Base-by-base conservation (phyloP, 208 protist species). In the Naegleria gruberi region DNA sequence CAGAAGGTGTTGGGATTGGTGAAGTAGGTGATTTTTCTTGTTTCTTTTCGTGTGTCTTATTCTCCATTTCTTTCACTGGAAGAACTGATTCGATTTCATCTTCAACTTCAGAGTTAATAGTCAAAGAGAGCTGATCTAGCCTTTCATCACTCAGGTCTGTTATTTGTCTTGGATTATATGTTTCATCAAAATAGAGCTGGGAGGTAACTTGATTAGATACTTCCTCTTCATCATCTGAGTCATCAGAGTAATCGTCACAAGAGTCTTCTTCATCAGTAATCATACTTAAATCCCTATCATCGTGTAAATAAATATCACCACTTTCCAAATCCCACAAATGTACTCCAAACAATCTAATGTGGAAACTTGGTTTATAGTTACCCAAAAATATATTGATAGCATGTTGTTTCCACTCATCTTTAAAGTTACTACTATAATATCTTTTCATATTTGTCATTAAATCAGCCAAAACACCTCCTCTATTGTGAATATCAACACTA, bases 381-480 rank as follows among this genome's bases (percentile, higher is more conserved):
- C 96, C 96, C 19, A 98, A 93, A 65, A 97, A 95, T 26, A 98
- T 87, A 91, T 97, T 96, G 34, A 97, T 91, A 3, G 91, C 91
- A 45, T 91, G 83, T 91, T 97, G 96, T 89, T 96, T 97, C 30
- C 94, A 93, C 5, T 91, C 88, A 89, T 98, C 96, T 55, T 92
- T 90, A 84, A 97, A 91, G 42, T 95, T 91, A 91, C 97, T 98
- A 90, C 94, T 92, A 91, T 97, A 98, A 23, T 97, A 94, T 23
- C 96, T 93, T 91, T 95, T 95, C 77, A 98, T 91, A 7, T 92
- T 93, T 94, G 84, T 88, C 30, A 88, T 43, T 26, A 88, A 2
- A 65, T 88, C 84, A 8, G 4, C 15, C 7, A 34, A 43, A 1
- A 26, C 7, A 26, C 45, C 45, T 37, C 30, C 30, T 77, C 95